Base-by-base conservation (phyloP, 768 basidiomycete species). In the Rhodotorula babjevae region DNA sequence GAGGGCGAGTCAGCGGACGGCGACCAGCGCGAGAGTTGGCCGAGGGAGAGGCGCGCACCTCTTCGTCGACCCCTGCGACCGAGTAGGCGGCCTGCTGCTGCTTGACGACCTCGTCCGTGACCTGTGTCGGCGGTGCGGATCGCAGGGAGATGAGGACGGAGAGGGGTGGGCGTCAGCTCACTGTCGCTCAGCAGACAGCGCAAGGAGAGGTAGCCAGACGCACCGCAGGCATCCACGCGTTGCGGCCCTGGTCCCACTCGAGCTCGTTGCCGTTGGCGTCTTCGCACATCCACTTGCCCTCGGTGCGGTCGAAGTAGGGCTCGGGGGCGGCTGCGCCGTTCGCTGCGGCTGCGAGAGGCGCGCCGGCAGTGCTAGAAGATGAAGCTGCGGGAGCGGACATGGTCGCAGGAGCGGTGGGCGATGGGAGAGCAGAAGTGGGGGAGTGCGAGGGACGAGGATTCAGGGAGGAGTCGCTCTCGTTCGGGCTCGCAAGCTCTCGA, bases 71-170 rank as follows among this genome's bases (percentile, higher is more conserved):
- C 18, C 95, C 96, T 23, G 84, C 85, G 3, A 99, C 84, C 0
- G 92, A 89, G 81, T 99, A 99, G 2, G 93, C 94, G 1, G 92
- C 93, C 83, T 98, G 96, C 80, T 99, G 95, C 33, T 87, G 88
- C 79, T 87, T 88, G 68, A 95, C 76, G 21, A 91, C 83, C 65
- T 94, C 92, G 73, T 95, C 92, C 75, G 93, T 91, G 47, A 95
- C 84, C 93, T 95, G 77, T 16, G 12, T 1, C 18, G 33, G 31
- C n/a, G 44, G 7, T 21, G 57, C 50, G n/a, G 21, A 27, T 25
- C 50, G 47, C 64, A 33, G 47, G 47, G 23, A 8, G 50, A 52
- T 46, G 44, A 27, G 25, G 23, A 25, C 8, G 11, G 56, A 36
- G 56, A 57, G 56, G 36, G 33, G 16, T 21, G 6, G 18, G 23